These are phyloP conservation scores for Penicillium sp. DNA, from an alignment of 2,329 filamentous ascomycete species.

Conservation along the genomic window DNA sequence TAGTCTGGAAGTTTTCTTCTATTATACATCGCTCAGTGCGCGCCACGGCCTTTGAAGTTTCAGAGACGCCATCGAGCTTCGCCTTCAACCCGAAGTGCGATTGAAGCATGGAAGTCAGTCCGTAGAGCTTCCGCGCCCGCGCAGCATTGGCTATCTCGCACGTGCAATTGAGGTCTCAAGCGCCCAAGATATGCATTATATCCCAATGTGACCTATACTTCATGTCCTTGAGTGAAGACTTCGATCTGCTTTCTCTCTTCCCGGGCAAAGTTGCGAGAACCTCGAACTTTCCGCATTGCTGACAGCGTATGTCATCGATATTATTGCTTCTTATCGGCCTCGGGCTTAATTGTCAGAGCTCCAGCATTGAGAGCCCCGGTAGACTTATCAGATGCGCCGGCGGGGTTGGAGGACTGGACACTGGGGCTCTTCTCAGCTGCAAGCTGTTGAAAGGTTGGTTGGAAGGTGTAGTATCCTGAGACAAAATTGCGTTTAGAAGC, in stretches of 20 bases:
- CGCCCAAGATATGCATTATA: not conserved
- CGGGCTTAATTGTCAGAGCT: not conserved
- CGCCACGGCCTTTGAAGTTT: not conserved
- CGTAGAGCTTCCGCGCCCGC: not conserved
- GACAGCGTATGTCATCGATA: not conserved
- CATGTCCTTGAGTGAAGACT: not conserved
- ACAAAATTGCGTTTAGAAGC: conserved; percentile 16
- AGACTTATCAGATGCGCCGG: not conserved
- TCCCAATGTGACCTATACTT: not conserved
- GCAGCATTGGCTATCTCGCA: not conserved
- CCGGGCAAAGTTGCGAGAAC: not conserved
- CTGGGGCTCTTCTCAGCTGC: conserved; percentile 28
- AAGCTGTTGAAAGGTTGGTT: conserved; percentile 40
- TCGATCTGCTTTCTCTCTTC: not conserved
- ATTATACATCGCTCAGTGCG: not conserved
- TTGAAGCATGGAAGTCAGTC: not conserved
- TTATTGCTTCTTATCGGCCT: not conserved
- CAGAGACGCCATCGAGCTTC: not conserved
- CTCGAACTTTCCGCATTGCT: not conserved
- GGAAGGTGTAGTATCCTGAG: conserved; percentile 45
- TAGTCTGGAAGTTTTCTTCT: not conserved
- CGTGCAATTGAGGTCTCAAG: not conserved
- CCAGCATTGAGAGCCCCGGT: not conserved
- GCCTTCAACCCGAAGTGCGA: not conserved
- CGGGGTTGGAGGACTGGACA: conserved; percentile 6